A percentile compares a stretch with the other conserved stretches of the same genome.
Conservation (phyloP, 805 yeast species). For the Zygoascus tannicola region DNA sequence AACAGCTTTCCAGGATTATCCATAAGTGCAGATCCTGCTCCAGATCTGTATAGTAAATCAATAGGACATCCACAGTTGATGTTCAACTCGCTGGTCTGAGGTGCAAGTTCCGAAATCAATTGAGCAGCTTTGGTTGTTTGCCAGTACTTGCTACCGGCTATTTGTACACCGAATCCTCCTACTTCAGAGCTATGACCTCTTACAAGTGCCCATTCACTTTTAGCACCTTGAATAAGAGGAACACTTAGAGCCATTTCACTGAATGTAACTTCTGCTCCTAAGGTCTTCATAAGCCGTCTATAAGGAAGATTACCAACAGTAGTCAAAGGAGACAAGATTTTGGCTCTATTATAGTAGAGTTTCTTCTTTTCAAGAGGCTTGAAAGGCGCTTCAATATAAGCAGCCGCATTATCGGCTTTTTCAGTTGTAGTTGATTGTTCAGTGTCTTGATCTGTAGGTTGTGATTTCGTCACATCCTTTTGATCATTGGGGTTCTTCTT, state of each 20-base stretch:
- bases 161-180: conserved; percentile 89
- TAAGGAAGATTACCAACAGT: conserved; percentile 96
- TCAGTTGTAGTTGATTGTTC: conserved; percentile 7
- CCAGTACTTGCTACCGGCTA: conserved; percentile 88
- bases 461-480: conserved; percentile 23
- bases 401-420: conserved; percentile 26
- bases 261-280: conserved; percentile 90
- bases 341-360: conserved; percentile 58
- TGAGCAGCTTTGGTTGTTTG: conserved; percentile 92
- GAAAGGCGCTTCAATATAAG: conserved; percentile 70
- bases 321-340: conserved; percentile 89
- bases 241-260: conserved; percentile 89
- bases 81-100: conserved; percentile 70
- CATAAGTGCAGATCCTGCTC: conserved; percentile 90
- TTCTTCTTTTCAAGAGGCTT: conserved; percentile 72
- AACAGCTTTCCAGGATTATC: conserved; percentile 79
- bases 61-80: conserved; percentile 97
- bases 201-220: conserved; percentile 96
- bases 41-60: conserved; percentile 84
- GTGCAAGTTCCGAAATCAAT: conserved; percentile 48
- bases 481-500: conserved; percentile 18
- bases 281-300: conserved; percentile 79
- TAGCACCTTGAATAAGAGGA: conserved; percentile 81
- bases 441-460: conserved; percentile 16
- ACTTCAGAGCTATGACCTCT: conserved; percentile 75